A percentile compares a stretch with the other conserved stretches of the same genome.
Evolutionary conservation across 1,284 basidiomycete species (phyloP).

Genomic region (Cronartium quercuum): DNA sequence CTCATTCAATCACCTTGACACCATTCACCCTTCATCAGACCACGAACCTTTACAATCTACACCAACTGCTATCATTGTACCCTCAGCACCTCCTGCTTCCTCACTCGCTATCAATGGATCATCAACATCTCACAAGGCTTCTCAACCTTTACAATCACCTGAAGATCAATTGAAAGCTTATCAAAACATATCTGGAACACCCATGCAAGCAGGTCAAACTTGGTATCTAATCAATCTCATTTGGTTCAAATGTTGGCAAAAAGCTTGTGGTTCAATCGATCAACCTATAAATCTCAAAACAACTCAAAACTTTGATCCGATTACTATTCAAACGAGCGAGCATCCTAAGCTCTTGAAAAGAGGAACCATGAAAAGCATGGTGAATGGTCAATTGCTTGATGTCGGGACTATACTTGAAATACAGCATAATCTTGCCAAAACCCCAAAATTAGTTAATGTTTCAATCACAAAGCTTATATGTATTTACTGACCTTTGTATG

Average conservation of each 20-base stretch:
- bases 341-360: no score
- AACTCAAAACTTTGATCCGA: neutral
- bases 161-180: slow-evolving; percentile 10
- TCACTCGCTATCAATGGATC: neutral
- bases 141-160: neutral
- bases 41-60: no score
- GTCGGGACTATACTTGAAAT: no score
- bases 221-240: slow-evolving; percentile 25
- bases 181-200: neutral
- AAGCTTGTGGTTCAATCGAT: neutral
- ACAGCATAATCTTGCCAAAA: no score
- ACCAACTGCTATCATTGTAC: neutral
- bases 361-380: neutral
- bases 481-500: no score
- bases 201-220: slow-evolving; percentile 6
- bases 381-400: no score
- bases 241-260: slow-evolving; percentile 23
- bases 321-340: slow-evolving; percentile 2
- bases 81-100: neutral
- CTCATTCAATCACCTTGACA: neutral
- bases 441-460: neutral
- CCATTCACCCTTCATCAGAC: neutral
- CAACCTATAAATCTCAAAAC: neutral
- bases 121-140: neutral
- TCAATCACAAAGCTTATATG: neutral